Conservation (phyloP, 164 flowering plant species). For the Piper betle region DNA sequence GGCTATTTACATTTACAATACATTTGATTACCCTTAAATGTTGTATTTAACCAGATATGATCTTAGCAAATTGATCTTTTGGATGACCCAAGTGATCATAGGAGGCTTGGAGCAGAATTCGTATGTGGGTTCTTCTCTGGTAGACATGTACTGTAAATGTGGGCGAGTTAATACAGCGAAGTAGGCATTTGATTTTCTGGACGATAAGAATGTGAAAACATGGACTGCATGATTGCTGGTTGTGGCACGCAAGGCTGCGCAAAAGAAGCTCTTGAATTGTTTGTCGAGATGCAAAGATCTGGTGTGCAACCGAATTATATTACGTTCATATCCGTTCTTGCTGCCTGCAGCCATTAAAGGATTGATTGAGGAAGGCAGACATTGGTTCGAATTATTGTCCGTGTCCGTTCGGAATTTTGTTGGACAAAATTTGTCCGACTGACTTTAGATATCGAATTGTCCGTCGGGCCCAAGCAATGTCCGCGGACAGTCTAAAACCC, state of each 20-base stretch:
- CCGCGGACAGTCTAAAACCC: too few species aligned
- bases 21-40: neutral
- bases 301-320: constrained; percentile 7
- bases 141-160: constrained; percentile 4
- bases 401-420: too few species aligned
- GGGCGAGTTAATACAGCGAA: constrained; percentile 4
- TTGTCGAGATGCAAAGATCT: constrained; percentile 5
- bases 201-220: constrained; percentile 4
- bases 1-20: neutral
- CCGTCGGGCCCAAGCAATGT: too few species aligned
- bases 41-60: neutral
- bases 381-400: constrained; percentile 1
- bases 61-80: neutral
- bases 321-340: constrained; percentile 8
- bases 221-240: constrained; percentile 10
- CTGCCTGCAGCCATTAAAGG: constrained; percentile 13
- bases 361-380: constrained; percentile 5
- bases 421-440: too few species aligned
- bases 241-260: constrained; percentile 7
- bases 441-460: too few species aligned
- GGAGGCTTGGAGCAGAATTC: neutral
- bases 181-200: constrained; percentile 3
- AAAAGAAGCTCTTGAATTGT: neutral
- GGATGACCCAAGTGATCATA: neutral
- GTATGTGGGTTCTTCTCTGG: neutral